These are phyloP conservation scores for Lodderomyces pseudojiufengensis DNA, from an alignment of 1,139 yeast species.

Conservation along the genomic window DNA sequence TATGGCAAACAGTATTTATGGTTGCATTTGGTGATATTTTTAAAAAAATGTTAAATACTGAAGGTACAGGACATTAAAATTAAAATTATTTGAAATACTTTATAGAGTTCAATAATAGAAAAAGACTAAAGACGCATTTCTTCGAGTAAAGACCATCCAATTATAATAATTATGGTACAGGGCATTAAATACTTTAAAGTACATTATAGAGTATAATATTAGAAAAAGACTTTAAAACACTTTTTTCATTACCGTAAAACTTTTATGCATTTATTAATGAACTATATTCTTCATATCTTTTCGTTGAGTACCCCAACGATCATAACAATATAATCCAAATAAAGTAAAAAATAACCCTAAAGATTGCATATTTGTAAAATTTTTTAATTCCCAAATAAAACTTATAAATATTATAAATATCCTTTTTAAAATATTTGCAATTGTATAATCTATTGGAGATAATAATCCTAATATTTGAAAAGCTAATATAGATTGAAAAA, in stretches of 20 bases:
- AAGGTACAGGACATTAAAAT: conserved; percentile 40
- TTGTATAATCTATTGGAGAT: conserved; percentile 85
- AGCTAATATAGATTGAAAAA: conserved; percentile 80
- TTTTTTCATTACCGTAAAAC: too few relatives aligned
- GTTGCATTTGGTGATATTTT: conserved; percentile 95
- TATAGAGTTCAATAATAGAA: neutral
- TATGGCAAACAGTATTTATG: conserved; percentile 99
- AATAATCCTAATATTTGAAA: conserved; percentile 84
- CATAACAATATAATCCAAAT: conserved; percentile 62
- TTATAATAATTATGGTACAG: too few relatives aligned
- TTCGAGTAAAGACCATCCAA: too few relatives aligned
- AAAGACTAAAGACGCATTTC: neutral
- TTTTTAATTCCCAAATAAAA: conserved; percentile 60
- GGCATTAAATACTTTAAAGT: too few relatives aligned
- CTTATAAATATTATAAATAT: conserved; percentile 81
- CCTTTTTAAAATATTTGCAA: conserved; percentile 84
- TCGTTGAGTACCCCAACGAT: conserved; percentile 57
- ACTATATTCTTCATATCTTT: neutral
- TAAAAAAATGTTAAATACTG: conserved; percentile 43
- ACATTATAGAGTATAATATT: too few relatives aligned
- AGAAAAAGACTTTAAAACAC: too few relatives aligned
- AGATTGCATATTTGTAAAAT: conserved; percentile 50
- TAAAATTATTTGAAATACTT: too few relatives aligned
- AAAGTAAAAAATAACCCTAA: conserved; percentile 70
- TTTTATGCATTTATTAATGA: conserved; percentile 1